Percentiles rank a stretch among this genome's conserved stretches.
These are phyloP conservation scores for Phytophthora palmivora DNA, from an alignment of 352 stramenopile genomes.

Conservation along the genomic window DNA sequence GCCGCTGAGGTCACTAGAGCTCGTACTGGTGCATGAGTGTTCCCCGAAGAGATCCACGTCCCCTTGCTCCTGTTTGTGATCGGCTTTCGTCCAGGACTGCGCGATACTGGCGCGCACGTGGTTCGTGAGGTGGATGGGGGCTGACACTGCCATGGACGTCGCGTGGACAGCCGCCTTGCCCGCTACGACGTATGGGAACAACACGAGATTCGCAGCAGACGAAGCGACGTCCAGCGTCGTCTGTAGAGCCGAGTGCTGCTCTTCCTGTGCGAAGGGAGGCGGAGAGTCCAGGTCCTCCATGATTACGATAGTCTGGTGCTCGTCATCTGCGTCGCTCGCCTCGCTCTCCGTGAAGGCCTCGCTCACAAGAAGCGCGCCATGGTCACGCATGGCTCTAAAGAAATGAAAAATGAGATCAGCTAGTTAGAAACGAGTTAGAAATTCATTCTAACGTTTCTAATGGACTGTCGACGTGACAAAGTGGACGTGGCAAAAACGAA, in stretches of 20 bases:
- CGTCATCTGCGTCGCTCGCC: slow-evolving; percentile 8
- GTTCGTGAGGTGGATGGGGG: slow-evolving; percentile 62
- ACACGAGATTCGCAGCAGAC: slow-evolving; percentile 62
- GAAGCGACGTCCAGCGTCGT: slow-evolving; percentile 65
- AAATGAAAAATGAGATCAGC: not conserved
- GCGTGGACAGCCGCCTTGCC: slow-evolving; percentile 64
- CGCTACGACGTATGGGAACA: slow-evolving; percentile 68
- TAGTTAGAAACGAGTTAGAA: not conserved
- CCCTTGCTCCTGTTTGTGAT: slow-evolving; percentile 5
- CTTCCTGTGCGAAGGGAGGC: not conserved
- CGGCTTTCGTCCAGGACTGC: slow-evolving; percentile 21
- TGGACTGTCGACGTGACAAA: slow-evolving; percentile 3
- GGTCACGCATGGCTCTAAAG: slow-evolving; percentile 21
- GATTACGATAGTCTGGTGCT: slow-evolving; percentile 32
- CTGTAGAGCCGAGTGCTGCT: slow-evolving; percentile 40
- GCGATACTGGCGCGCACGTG: slow-evolving; percentile 56
- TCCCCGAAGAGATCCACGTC: slow-evolving; percentile 64
- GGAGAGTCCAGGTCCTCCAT: slow-evolving; percentile 23
- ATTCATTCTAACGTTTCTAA: not conserved
- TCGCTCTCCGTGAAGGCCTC: slow-evolving; percentile 39
- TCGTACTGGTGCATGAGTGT: slow-evolving; percentile 19
- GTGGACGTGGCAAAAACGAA: slow-evolving; percentile 1
- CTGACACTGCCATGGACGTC: slow-evolving; percentile 63
- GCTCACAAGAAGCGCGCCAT: slow-evolving; percentile 22
- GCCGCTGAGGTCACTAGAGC: slow-evolving; percentile 27